Evolutionary conservation across 2,329 filamentous ascomycete species (phyloP), one percentile per base, ranked within the genome.

Genomic region (Ustulina deusta): DNA sequence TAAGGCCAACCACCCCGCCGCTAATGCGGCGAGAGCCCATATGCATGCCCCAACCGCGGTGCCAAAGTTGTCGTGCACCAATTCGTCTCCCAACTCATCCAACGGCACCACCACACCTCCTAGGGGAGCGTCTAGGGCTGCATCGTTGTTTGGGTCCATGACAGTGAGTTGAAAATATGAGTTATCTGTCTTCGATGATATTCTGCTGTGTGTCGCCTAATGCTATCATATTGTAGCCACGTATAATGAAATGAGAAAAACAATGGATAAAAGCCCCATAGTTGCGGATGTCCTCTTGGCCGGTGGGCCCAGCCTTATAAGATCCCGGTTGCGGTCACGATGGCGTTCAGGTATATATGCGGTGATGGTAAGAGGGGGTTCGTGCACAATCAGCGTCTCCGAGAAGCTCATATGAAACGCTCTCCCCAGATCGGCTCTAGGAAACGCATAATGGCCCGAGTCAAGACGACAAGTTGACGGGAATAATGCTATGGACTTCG

Each of bases 1-100:
- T 1, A 72, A 52, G 27, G 49, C 57, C 40, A 73, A 34, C 58
- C 69, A 72, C 17, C 59, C 67, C 6, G 51, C 29, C 11, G 71
- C 61, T 27, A 71, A 40, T n/a, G 55, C 27, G 11, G 62, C 63
- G 6, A 72, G 61, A 22, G 66, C 58, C 69, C 69, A 71, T 34
- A 68, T 38, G 29, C 63, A 69, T 6, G 65, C 61, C 25, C 67
- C 68, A 11, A 69, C 58, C 9, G 68, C 63, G 17, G 67, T 61
- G 13, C 69, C 69, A 13, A 69, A 56, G 61, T 69, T 51, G 13
- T 68, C 63, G 0, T 51, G 54, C 7, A 27, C 29, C 13, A 57
- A 15, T 10, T 63, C 51, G 10, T 62, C 62, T n/a, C 15, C 36
- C 1, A 65, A 6, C 17, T 66, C 67, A 5, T 20, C 34, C 27